Percentiles rank a stretch among this genome's conserved stretches.
Conservation (phyloP, 495 filamentous ascomycete genomes). For the Aspergillus indologenus region DNA sequence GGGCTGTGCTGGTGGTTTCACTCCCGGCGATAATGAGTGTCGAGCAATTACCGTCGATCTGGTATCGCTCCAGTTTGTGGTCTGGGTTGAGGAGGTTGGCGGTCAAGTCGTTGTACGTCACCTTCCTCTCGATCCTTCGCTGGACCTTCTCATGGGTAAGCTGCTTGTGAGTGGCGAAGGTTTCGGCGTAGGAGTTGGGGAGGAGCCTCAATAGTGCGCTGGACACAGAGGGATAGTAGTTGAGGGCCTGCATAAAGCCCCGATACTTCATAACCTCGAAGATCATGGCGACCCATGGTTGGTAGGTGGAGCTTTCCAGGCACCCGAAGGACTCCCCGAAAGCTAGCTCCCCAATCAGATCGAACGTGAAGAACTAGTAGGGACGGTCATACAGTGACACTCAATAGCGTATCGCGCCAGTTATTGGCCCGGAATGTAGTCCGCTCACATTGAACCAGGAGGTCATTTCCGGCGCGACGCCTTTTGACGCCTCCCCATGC, state of each 20-base stretch:
- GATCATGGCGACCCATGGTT: constrained; percentile 2
- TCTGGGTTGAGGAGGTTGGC: not conserved
- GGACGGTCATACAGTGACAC: not conserved
- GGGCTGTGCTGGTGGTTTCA: constrained; percentile 1
- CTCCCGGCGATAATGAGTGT: constrained; percentile 4
- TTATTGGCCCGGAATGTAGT: not conserved
- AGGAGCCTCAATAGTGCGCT: not conserved
- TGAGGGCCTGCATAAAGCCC: not conserved
- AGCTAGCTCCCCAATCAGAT: constrained; percentile 4
- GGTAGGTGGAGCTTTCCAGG: constrained; percentile 2
- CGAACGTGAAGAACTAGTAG: not conserved
- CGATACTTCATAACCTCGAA: constrained; percentile 1
- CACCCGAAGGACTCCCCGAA: constrained; percentile 3
- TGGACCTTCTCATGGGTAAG: constrained; percentile 3
- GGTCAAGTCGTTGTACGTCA: constrained; percentile 1
- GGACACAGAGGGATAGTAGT: constrained; percentile 1
- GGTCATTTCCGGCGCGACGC: not conserved
- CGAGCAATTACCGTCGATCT: not conserved
- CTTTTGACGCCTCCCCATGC: not conserved
- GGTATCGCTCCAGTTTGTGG: not conserved
- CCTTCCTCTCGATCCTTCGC: constrained; percentile 1
- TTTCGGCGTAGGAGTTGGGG: not conserved
- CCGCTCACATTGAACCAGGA: constrained; percentile 2
- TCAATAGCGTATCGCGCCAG: not conserved
- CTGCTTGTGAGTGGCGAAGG: not conserved